Conservation (phyloP, 257 asterid genomes). For the Vinca minor region DNA sequence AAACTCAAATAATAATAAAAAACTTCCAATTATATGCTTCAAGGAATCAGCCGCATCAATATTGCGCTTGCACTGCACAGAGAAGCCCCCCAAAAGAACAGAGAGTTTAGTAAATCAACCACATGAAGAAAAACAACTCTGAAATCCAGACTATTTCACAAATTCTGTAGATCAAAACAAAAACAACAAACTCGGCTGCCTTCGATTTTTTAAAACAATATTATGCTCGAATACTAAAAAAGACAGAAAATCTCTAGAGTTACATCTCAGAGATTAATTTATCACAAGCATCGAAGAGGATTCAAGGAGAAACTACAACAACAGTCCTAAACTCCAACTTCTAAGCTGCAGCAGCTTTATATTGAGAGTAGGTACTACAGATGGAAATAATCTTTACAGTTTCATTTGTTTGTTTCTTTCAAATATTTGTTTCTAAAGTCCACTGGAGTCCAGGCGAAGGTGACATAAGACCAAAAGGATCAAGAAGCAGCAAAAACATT, state of each 20-base stretch:
- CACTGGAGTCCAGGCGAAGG: not conserved
- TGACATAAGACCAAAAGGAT: too few relatives aligned
- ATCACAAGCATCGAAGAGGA: not conserved
- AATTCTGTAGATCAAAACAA: not conserved
- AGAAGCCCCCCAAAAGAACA: not conserved
- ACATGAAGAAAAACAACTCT: not conserved
- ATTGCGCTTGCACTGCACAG: constrained; percentile 5
- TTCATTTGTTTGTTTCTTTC: not conserved
- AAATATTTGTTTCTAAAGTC: not conserved
- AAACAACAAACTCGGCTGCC: not conserved
- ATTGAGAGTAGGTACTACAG: too few relatives aligned
- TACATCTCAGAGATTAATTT: not conserved
- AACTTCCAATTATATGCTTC: not conserved
- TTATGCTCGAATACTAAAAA: not conserved
- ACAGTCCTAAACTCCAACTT: not conserved
- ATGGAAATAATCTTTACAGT: not conserved
- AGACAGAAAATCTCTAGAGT: not conserved
- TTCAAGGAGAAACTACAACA: not conserved
- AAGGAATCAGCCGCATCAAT: constrained; percentile 1
- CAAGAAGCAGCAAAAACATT: not conserved
- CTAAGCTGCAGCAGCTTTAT: not conserved
- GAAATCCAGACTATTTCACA: not conserved
- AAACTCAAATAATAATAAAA: not conserved
- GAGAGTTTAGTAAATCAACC: not conserved
- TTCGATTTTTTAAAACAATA: not conserved